Evolutionary conservation across 768 basidiomycete species (phyloP), one percentile per base, ranked within the genome.

Genomic region (Boletus subcaerulescens): DNA sequence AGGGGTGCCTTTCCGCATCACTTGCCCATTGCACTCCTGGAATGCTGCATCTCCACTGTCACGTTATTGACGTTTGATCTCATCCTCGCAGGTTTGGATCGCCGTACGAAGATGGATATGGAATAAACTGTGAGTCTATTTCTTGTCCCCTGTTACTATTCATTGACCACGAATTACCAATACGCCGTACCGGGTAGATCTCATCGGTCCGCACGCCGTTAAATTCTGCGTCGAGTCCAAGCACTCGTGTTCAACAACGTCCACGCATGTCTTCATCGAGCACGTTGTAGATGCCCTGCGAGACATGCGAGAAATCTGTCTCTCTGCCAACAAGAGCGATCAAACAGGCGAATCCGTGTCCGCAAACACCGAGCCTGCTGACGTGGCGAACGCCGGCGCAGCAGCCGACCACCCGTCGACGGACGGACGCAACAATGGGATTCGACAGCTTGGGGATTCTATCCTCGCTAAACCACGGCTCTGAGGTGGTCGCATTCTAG

Each of bases 181-280:
- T 35, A 4, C 32, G 3, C 32, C 32, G 32, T 4, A 24, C 4
- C 12, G 40, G 43, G 38, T 61, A 96, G 95, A 97, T 70, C 80
- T 96, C 54, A 81, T 89, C 53, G 91, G 86, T 14, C 83, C 86
- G 14, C 73, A 85, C 41, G 76, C 85, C 53, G 77, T 98, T 65
- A 95, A 93, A 71, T 94, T 97, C 73, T 94, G 96, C 3, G 85
- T 97, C 66, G 96, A 98, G 68, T 91, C 89, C 43, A 98, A 98
- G 69, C 73, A 78, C 56, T 87, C 88, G 6, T 83, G 77, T 56
- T 65, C 78, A 4, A 64, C 73, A 17, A 95, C 93, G 17, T 90
- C 89, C 17, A 96, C 93, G 14, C 68, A 75, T 9, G 52, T 55
- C 24, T 89, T 96, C 68, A 86, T 88, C 62, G 65, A 75, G 44